Percentiles rank a stretch among this genome's conserved stretches.
These are phyloP conservation scores for Hortaea werneckii DNA, from an alignment of 2,329 filamentous ascomycete genomes.

Conservation along the genomic window DNA sequence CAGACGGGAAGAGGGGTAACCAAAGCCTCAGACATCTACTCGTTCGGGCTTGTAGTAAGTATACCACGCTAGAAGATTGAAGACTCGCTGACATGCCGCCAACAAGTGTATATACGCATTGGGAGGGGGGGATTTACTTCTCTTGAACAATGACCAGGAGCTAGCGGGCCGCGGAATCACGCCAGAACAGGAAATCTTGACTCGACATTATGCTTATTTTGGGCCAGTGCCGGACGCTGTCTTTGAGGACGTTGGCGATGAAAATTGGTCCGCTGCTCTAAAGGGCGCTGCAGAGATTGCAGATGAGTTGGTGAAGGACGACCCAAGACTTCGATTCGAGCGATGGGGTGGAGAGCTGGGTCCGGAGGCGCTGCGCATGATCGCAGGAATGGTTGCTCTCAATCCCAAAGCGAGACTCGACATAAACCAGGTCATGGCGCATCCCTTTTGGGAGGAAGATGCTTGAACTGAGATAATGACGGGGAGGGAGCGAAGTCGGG, in stretches of 20 bases:
- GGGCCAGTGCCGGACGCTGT: constrained; percentile 24
- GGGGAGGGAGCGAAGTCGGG: no score
- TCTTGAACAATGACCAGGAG: constrained; percentile 24
- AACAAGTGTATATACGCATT: constrained; percentile 28
- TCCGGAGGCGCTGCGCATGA: constrained; percentile 21
- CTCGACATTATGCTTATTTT: constrained; percentile 27
- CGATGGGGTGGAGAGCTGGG: constrained; percentile 21
- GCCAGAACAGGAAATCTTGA: constrained; percentile 26
- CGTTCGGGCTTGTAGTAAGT: constrained; percentile 30
- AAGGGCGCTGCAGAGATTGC: constrained; percentile 17
- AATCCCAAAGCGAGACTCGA: constrained; percentile 25
- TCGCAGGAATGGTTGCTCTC: constrained; percentile 26
- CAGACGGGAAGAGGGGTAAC: constrained; percentile 24
- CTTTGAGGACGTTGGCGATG: constrained; percentile 19
- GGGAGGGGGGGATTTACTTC: constrained; percentile 22
- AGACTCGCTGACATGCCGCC: constrained; percentile 5
- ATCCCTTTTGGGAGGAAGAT: constrained; percentile 22
- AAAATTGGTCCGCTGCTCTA: constrained; percentile 15
- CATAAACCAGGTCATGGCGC: constrained; percentile 26
- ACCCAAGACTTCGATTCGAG: constrained; percentile 22
- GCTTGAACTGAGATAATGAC: no score
- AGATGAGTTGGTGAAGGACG: constrained; percentile 18
- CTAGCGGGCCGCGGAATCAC: constrained; percentile 19
- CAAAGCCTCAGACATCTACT: constrained; percentile 30
- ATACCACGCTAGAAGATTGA: constrained; percentile 5